These are phyloP conservation scores for Larix kaempferi DNA, from an alignment of 75 land plant genomes.

Conservation along the genomic window DNA sequence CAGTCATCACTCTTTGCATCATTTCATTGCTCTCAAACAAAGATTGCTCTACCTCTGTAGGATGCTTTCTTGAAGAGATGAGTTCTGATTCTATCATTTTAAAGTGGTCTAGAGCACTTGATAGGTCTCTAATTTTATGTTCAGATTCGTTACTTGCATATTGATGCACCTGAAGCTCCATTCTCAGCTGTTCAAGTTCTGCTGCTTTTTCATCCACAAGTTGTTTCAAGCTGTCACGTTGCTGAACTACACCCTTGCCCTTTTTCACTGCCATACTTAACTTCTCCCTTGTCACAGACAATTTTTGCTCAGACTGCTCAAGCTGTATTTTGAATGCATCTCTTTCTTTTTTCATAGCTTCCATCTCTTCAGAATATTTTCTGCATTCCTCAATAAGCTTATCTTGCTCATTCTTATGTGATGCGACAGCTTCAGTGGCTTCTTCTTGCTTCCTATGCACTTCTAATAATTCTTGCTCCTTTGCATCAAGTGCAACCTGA, in stretches of 20 bases:
- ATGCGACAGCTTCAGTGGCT: constrained; percentile 16
- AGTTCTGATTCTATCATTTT: constrained; percentile 48
- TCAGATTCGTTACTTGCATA: constrained; percentile 30
- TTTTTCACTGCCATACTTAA: constrained; percentile 86
- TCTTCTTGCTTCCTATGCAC: constrained; percentile 40
- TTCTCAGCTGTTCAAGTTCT: constrained; percentile 49
- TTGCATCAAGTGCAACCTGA: constrained; percentile 25
- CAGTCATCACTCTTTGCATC: constrained; percentile 30
- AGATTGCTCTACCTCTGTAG: constrained; percentile 26
- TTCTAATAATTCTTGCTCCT: constrained; percentile 8
- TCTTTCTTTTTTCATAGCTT: constrained; percentile 19
- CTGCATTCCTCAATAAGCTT: constrained; percentile 19
- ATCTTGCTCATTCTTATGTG: constrained; percentile 40
- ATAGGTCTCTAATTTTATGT: constrained; percentile 28
- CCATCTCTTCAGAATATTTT: constrained; percentile 31
- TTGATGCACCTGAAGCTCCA: constrained; percentile 27
- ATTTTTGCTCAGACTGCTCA: constrained; percentile 73
- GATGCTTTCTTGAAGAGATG: constrained; percentile 18
- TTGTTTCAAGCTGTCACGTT: constrained; percentile 79
- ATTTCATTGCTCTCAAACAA: constrained; percentile 29
- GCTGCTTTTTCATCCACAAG: constrained; percentile 50
- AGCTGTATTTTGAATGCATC: constrained; percentile 46
- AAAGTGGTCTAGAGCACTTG: constrained; percentile 17
- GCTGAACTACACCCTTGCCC: constrained; percentile 86
- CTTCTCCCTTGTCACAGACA: constrained; percentile 74